Conservation (phyloP, 1,284 basidiomycete species). For the Mycosarcoma maydis region DNA sequence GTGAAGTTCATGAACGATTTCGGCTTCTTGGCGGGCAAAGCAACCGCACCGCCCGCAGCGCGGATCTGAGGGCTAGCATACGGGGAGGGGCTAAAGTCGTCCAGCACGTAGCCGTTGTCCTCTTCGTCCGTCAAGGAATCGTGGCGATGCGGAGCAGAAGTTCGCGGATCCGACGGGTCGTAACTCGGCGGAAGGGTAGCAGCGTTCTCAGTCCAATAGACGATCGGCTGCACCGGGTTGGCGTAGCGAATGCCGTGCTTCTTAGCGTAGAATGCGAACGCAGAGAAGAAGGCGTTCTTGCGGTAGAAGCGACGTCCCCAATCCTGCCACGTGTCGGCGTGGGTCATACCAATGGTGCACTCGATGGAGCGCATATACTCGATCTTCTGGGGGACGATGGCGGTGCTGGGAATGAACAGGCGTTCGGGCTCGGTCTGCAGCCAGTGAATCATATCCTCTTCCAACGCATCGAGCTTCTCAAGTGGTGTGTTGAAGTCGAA, state of each 20-base stretch:
- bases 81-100: slow-evolving; percentile 48
- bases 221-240: slow-evolving; percentile 54
- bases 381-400: slow-evolving; percentile 59
- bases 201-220: slow-evolving; percentile 58
- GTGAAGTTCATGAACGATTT: slow-evolving; percentile 60
- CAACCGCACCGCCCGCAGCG: slow-evolving; percentile 30
- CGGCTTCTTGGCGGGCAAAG: slow-evolving; percentile 46
- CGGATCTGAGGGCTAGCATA: slow-evolving; percentile 36
- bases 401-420: slow-evolving; percentile 60
- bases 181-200: slow-evolving; percentile 51
- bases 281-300: slow-evolving; percentile 61
- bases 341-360: slow-evolving; percentile 64
- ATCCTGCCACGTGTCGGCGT: slow-evolving; percentile 64
- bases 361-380: slow-evolving; percentile 60
- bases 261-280: slow-evolving; percentile 61
- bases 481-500: slow-evolving; percentile 61
- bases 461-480: slow-evolving; percentile 61
- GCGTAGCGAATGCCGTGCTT: slow-evolving; percentile 63
- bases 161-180: slow-evolving; percentile 14
- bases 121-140: slow-evolving; percentile 23
- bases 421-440: slow-evolving; percentile 63
- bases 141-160: slow-evolving; percentile 1
- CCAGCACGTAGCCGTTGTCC: slow-evolving; percentile 43
- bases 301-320: slow-evolving; percentile 62
- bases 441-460: slow-evolving; percentile 64